phyloP scores from a whole-genome alignment of 768 basidiomycete genomes.

The Russula brevipes region DNA sequence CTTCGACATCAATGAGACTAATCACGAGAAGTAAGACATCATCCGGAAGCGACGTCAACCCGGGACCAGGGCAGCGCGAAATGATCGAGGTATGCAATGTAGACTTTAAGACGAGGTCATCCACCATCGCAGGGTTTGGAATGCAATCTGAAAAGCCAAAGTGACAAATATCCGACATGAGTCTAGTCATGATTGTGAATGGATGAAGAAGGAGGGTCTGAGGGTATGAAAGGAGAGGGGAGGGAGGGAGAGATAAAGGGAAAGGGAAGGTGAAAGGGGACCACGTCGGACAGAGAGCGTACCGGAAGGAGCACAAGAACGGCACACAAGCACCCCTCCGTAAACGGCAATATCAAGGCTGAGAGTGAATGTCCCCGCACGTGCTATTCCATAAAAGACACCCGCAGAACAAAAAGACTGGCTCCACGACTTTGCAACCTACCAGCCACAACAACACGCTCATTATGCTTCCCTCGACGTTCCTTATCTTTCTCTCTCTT shows the following conservation, averaged over 20 bases:
- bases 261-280: not conserved
- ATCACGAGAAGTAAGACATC: slow-evolving; percentile 34
- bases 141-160: slow-evolving; percentile 1
- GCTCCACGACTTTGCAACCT: not conserved
- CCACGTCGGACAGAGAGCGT: not conserved
- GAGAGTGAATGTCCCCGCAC: not conserved
- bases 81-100: slow-evolving; percentile 11
- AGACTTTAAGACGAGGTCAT: not conserved
- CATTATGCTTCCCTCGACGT: slow-evolving; percentile 1
- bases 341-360: not conserved
- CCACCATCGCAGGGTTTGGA: not conserved
- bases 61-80: slow-evolving; percentile 8
- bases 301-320: slow-evolving; percentile 1
- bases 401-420: not conserved
- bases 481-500: not conserved
- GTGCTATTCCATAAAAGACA: not conserved
- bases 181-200: slow-evolving; percentile 4
- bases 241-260: slow-evolving; percentile 3
- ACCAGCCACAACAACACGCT: slow-evolving; percentile 1
- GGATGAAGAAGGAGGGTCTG: not conserved
- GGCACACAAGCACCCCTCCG: slow-evolving; percentile 3
- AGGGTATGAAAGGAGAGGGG: not conserved
- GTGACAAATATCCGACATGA: slow-evolving; percentile 8
- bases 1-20: slow-evolving; percentile 31
- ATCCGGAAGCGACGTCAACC: slow-evolving; percentile 31